Base-by-base conservation (phyloP, 2,329 filamentous ascomycete species). In the Aspergillus fumigatiaffinis region DNA sequence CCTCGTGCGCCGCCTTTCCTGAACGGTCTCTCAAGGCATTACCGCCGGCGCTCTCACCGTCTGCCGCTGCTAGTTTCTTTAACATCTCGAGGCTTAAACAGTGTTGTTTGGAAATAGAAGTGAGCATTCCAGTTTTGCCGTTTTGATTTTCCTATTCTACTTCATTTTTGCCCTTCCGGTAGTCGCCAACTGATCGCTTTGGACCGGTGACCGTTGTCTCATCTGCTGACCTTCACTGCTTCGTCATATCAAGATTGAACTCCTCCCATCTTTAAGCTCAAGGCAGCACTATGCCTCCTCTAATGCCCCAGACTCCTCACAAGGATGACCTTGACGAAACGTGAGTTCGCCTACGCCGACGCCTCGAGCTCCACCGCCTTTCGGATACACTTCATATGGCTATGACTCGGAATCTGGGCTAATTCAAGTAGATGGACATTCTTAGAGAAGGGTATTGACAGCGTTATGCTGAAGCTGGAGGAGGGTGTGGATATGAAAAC, bases 401-500 rank as follows among this genome's bases (percentile, higher is more conserved):
- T 26, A 8, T 38, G 32, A 42, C 51, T 50, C 53, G 51, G 21
- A 12, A 26, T 21, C 51, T 50, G 52, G 42, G 54, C 66, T 71
- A 57, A 72, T 48, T 51, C 52, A 51, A 54, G 50, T 66, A 95
- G 91, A 78, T 99, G 94, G 94, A 81, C 82, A 57, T 97, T 96
- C 75, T 82, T 99, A 53, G 88, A 97, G 75, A 82, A 83, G 60
- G 92, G 93, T 63, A 92, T 99, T 65, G 87, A 91, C 63, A 90
- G 88, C 73, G 95, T 99, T 71, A 97, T 99, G 93, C 85, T 86
- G 66, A 90, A 95, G 70, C 82, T 97, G 28, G 90, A 93, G 69
- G 89, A 91, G 64, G 94, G 94, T 60, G 90, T 99, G 77, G 92
- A 97, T 70, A 92, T 97, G 87, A 86, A 89, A 67, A 93, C 91